Base-by-base conservation (phyloP, 2,329 filamentous ascomycete genomes). In the Xylaria sp. region DNA sequence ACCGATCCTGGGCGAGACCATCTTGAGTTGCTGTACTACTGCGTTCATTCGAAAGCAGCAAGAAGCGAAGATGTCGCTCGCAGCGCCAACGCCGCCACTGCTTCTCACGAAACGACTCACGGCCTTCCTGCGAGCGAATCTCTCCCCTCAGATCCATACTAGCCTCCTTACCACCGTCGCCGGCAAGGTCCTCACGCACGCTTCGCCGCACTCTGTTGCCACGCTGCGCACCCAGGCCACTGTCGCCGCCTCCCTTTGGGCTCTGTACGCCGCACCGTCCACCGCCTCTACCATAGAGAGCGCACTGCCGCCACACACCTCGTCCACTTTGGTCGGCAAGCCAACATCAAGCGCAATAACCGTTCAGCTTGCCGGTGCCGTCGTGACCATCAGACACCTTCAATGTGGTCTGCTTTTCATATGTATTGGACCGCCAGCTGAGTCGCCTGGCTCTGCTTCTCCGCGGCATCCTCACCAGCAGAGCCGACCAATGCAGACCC, bases 81-180 rank as follows among this genome's bases (percentile, higher is more conserved):
- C 77, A 23, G 72, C 80, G 59, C 82, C 84, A 27, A 84, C 85
- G 44, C 86, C 87, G 44, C 86, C 87, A 29, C 83, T 89, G 66
- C 84, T 93, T 80, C 84, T 93, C 69, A 90, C 87, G 42, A 90
- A 90, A 78, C 87, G 87, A 69, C 85, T 91, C 72, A 89, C 88
- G 32, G 81, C 85, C 68, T 90, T 91, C 78, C 86, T 91, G 55
- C 83, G 84, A 75, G 80, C 84, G 69, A 87, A 89, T 77, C 86
- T 88, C 71, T 86, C 85, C 8, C 77, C 87, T 3, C 82, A 85
- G 68, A 82, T 91, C 37, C 87, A 87, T 69, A 88, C 88, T 2
- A 84, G 88, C 64, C 84, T 90, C 69, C 83, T 91, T 53, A 86
- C 87, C 55, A 88, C 87, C 2, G 82, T 85, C 1, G 85, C 86